Conservation (phyloP, 2,329 filamentous ascomycete species). For the Cyphellophora attinorum region DNA sequence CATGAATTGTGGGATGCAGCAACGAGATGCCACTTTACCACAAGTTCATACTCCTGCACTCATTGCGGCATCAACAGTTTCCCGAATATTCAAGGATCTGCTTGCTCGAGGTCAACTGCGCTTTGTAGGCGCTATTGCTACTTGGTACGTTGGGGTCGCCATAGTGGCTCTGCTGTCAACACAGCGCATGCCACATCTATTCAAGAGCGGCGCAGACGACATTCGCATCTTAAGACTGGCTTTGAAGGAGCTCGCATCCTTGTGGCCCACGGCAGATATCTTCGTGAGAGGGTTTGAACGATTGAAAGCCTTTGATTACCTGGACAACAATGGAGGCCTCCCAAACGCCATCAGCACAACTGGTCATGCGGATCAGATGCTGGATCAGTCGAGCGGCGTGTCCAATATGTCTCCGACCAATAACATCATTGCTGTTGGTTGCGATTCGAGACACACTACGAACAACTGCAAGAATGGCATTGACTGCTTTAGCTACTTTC, state of each 20-base stretch:
- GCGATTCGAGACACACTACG: too few relatives aligned
- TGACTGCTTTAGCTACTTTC: not conserved
- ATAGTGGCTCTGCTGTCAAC: conserved; percentile 33
- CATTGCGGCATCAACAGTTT: conserved; percentile 29
- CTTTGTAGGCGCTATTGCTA: conserved; percentile 34
- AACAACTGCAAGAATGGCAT: not conserved
- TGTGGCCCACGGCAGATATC: conserved; percentile 30
- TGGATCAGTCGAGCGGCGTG: too few relatives aligned
- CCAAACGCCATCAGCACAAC: too few relatives aligned
- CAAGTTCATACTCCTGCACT: conserved; percentile 28
- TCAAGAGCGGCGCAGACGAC: conserved; percentile 24
- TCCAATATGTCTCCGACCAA: too few relatives aligned
- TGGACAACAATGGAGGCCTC: too few relatives aligned
- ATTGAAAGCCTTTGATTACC: conserved; percentile 12
- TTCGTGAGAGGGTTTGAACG: conserved; percentile 25
- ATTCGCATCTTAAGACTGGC: conserved; percentile 24
- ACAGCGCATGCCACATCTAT: conserved; percentile 23
- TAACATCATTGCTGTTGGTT: too few relatives aligned
- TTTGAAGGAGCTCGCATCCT: conserved; percentile 23
- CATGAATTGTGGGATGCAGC: conserved; percentile 24
- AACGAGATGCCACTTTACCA: conserved; percentile 21
- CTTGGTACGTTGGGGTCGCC: conserved; percentile 34
- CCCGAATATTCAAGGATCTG: conserved; percentile 29
- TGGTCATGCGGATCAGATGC: too few relatives aligned
- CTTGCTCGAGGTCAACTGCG: conserved; percentile 28